A percentile compares a stretch with the other conserved stretches of the same genome.
These are phyloP conservation scores for Phytopythium vexans DNA, from an alignment of 352 stramenopile genomes.

Conservation along the genomic window DNA sequence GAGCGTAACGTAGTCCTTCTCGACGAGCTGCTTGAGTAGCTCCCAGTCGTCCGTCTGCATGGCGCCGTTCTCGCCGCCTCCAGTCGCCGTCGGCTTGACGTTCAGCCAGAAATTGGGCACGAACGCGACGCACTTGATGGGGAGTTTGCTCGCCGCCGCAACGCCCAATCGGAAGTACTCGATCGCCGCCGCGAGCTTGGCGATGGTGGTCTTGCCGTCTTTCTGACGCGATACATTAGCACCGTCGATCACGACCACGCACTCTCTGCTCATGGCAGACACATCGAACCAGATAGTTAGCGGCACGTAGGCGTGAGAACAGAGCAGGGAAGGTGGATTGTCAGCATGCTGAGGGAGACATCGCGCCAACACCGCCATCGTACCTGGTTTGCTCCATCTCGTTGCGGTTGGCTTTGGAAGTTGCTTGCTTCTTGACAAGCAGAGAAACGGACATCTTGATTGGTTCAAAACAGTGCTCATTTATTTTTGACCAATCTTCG, in stretches of 20 bases:
- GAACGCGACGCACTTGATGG: constrained; percentile 72
- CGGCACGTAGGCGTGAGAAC: neutral
- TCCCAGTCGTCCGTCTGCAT: constrained; percentile 49
- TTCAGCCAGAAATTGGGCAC: constrained; percentile 82
- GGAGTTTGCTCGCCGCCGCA: constrained; percentile 14
- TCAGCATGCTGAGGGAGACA: too few species aligned
- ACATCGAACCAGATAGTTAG: neutral
- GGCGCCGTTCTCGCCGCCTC: constrained; percentile 26
- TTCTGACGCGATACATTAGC: constrained; percentile 76
- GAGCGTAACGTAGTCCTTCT: constrained; percentile 64
- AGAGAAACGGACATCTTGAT: neutral
- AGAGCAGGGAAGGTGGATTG: too few species aligned
- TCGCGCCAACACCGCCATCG: neutral
- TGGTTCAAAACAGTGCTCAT: neutral
- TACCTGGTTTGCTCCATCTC: neutral
- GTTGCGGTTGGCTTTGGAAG: too few species aligned
- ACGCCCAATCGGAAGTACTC: constrained; percentile 54
- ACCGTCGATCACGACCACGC: constrained; percentile 67
- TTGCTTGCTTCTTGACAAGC: too few species aligned
- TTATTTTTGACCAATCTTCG: too few species aligned
- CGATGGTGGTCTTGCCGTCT: constrained; percentile 39
- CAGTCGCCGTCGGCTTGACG: constrained; percentile 32
- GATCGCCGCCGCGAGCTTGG: constrained; percentile 62
- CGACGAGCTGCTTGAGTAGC: constrained; percentile 50
- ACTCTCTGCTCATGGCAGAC: constrained; percentile 15